Conservation (phyloP, 192 early-diverging fungal genomes). For the Helicostylum pulchrum region DNA sequence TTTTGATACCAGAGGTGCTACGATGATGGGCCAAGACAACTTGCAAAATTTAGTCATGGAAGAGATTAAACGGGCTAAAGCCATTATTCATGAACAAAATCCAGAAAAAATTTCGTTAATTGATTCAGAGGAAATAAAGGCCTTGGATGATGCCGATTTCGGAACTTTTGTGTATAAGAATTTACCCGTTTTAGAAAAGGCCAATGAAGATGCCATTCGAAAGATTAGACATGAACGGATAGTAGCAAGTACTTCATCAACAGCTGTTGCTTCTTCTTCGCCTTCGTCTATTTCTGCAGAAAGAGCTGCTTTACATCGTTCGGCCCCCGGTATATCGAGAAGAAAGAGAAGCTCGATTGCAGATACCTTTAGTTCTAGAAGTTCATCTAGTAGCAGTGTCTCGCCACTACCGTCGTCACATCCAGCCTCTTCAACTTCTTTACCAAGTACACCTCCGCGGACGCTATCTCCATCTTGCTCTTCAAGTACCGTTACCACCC, state of each 20-base stretch:
- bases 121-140: constrained; percentile 5
- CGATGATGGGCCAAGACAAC: constrained; percentile 47
- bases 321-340: constrained; percentile 37
- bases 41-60: constrained; percentile 33
- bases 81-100: constrained; percentile 18
- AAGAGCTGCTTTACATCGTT: constrained; percentile 30
- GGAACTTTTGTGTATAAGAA: constrained; percentile 94
- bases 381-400: neutral
- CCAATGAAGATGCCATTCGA: constrained; percentile 81
- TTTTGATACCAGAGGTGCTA: constrained; percentile 88
- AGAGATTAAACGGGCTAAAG: constrained; percentile 26
- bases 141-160: constrained; percentile 58
- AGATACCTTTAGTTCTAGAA: constrained; percentile 12
- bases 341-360: constrained; percentile 23
- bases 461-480: constrained; percentile 16
- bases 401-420: too few relatives aligned
- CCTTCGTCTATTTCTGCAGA: constrained; percentile 14
- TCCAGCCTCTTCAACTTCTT: neutral
- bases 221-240: constrained; percentile 70
- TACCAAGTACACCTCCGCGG: constrained; percentile 4
- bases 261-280: neutral
- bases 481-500: neutral
- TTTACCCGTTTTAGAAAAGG: constrained; percentile 81
- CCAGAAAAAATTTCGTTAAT: constrained; percentile 1
- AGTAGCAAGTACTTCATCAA: constrained; percentile 22